A percentile compares a stretch with the other conserved stretches of the same genome.
Conservation (phyloP, 2,329 filamentous ascomycete genomes). For the Fusarium algeriense region DNA sequence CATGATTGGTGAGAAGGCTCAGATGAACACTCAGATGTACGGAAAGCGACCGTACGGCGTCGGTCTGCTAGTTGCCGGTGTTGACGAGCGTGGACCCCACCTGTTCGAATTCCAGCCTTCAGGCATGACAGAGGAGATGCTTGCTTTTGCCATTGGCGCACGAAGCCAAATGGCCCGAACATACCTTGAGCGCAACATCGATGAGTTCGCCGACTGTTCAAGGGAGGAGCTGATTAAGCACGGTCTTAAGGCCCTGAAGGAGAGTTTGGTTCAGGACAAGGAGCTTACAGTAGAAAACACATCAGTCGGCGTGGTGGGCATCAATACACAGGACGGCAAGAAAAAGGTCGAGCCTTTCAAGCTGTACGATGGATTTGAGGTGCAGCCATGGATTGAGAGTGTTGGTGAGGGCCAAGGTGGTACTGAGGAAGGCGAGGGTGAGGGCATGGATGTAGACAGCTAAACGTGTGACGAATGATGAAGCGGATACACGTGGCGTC, state of each 20-base stretch:
- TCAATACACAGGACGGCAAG: conserved; percentile 61
- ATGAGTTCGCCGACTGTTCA: conserved; percentile 80
- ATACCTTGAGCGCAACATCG: conserved; percentile 93
- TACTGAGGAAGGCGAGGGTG: conserved; percentile 51
- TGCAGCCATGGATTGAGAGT: conserved; percentile 87
- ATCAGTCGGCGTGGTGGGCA: conserved; percentile 86
- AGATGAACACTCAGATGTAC: conserved; percentile 98
- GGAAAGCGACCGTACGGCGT: conserved; percentile 97
- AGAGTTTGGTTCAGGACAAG: conserved; percentile 96
- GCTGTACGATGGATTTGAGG: conserved; percentile 89
- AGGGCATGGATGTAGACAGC: conserved; percentile 55
- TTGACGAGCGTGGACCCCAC: conserved; percentile 94
- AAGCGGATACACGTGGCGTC: conserved; percentile 39
- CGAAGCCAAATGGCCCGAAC: conserved; percentile 97
- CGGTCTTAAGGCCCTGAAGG: conserved; percentile 90
- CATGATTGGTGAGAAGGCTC: conserved; percentile 95
- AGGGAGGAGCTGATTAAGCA: conserved; percentile 92
- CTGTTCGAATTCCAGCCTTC: conserved; percentile 98
- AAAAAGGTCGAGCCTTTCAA: conserved; percentile 83
- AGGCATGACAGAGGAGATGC: conserved; percentile 97
- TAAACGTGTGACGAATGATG: conserved; percentile 42
- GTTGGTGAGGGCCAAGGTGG: conserved; percentile 66
- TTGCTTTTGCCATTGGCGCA: conserved; percentile 94
- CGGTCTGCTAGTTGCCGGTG: conserved; percentile 89
- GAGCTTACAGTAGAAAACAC: conserved; percentile 98